Percentiles rank a stretch among this genome's conserved stretches.
phyloP scores from a whole-genome alignment of 2,329 filamentous ascomycete genomes.

The Aspergillus sp. region DNA sequence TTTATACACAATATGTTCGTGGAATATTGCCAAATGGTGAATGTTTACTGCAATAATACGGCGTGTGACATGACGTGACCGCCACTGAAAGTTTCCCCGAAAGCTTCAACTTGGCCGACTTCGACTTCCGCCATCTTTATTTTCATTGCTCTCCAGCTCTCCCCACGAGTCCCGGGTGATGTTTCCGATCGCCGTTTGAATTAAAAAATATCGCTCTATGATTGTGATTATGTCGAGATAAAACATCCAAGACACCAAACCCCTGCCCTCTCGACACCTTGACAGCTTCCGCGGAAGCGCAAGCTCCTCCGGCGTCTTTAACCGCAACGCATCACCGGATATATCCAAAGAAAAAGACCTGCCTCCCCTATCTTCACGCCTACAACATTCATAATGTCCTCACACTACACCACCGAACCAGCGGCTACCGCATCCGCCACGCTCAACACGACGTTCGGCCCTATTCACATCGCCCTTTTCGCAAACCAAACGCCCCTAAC shows the following conservation, averaged over 20 bases:
- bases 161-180: not conserved
- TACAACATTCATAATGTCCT: slow-evolving; percentile 60
- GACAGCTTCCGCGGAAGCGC: too few relatives aligned
- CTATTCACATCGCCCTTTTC: slow-evolving; percentile 88
- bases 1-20: too few relatives aligned
- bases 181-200: not conserved
- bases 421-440: slow-evolving; percentile 89
- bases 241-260: not conserved
- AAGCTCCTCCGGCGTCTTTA: too few relatives aligned
- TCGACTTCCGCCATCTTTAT: slow-evolving; percentile 2
- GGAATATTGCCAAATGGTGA: not conserved
- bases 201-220: not conserved
- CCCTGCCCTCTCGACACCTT: not conserved
- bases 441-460: slow-evolving; percentile 83
- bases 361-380: too few relatives aligned
- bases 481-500: slow-evolving; percentile 89
- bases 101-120: slow-evolving; percentile 11
- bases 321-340: too few relatives aligned
- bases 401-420: slow-evolving; percentile 90
- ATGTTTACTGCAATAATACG: slow-evolving; percentile 3
- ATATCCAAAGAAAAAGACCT: too few relatives aligned
- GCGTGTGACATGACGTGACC: slow-evolving; percentile 13
- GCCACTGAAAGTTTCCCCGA: slow-evolving; percentile 8
- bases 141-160: not conserved
- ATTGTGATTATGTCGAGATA: not conserved